These are phyloP conservation scores for Hebeloma cylindrosporum DNA, from an alignment of 768 basidiomycete genomes.

Conservation along the genomic window DNA sequence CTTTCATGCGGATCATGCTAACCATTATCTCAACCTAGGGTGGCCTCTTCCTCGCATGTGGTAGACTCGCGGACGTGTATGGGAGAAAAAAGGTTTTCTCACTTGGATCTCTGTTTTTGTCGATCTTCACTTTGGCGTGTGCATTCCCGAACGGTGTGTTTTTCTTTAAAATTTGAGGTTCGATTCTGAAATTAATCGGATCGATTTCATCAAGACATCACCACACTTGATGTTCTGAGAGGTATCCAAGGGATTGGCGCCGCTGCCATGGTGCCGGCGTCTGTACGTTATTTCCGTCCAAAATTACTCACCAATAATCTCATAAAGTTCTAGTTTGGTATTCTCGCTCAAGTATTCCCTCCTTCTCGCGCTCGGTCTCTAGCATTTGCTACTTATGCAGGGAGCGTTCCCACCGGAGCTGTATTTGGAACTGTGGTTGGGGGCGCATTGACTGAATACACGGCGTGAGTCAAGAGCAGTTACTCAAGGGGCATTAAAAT, in stretches of 20 bases:
- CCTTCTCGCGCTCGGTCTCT: constrained; percentile 61
- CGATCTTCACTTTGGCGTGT: constrained; percentile 60
- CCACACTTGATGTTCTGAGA: constrained; percentile 68
- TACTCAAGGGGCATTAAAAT: neutral
- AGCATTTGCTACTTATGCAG: constrained; percentile 82
- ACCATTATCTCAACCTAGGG: constrained; percentile 57
- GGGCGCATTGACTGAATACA: constrained; percentile 64
- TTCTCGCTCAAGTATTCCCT: constrained; percentile 78
- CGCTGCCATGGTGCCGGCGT: constrained; percentile 73
- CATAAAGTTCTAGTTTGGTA: constrained; percentile 56
- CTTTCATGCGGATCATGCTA: too few relatives aligned
- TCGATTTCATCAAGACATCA: constrained; percentile 43
- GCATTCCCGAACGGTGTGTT: constrained; percentile 57
- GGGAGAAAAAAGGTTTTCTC: constrained; percentile 73
- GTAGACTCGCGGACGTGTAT: constrained; percentile 77
- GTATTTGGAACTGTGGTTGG: constrained; percentile 70
- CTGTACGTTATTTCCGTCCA: constrained; percentile 39
- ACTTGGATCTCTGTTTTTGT: constrained; percentile 53
- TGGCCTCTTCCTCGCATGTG: constrained; percentile 74
- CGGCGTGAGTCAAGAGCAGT: constrained; percentile 31
- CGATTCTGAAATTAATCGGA: neutral
- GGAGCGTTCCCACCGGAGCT: constrained; percentile 81
- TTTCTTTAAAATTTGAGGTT: neutral
- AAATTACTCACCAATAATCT: neutral
- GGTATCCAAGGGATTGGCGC: constrained; percentile 81